Percentiles rank a stretch among this genome's conserved stretches.
Conservation (phyloP, 805 yeast species). For the Candida schatavii region DNA sequence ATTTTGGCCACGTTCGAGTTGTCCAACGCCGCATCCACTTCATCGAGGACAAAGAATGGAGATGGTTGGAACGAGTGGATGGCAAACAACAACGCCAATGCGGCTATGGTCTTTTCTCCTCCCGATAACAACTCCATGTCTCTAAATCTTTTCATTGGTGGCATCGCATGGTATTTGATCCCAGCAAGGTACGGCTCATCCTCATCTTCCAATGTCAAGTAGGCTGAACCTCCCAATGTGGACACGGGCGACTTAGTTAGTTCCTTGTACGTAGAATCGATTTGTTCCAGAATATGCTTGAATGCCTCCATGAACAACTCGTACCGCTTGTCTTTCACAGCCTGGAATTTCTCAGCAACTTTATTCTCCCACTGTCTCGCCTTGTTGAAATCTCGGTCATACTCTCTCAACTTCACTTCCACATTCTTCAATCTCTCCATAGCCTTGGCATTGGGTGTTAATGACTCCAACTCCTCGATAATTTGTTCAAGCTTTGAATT, state of each 20-base stretch:
- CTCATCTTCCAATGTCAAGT: constrained; percentile 79
- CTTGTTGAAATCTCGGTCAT: constrained; percentile 61
- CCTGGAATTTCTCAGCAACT: constrained; percentile 54
- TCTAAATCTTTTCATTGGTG: constrained; percentile 89
- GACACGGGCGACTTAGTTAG: constrained; percentile 69
- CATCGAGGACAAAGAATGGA: constrained; percentile 94
- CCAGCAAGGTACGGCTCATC: constrained; percentile 88
- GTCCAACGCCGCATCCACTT: constrained; percentile 97
- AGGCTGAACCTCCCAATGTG: constrained; percentile 92
- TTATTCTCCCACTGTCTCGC: constrained; percentile 61
- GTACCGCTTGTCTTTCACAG: constrained; percentile 57
- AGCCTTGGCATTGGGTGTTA: constrained; percentile 84
- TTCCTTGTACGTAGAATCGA: constrained; percentile 81
- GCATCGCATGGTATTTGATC: constrained; percentile 88
- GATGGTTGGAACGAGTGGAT: constrained; percentile 89
- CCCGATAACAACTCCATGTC: constrained; percentile 93
- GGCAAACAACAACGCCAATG: constrained; percentile 86
- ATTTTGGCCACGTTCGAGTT: constrained; percentile 80
- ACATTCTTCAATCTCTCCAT: constrained; percentile 71
- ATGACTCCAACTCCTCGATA: constrained; percentile 36
- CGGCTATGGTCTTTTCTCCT: constrained; percentile 96
- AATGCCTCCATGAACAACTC: constrained; percentile 69
- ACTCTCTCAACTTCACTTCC: constrained; percentile 53
- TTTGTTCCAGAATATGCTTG: constrained; percentile 66
- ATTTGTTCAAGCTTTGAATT: constrained; percentile 31